Conservation (phyloP, 495 filamentous ascomycete genomes). For the Venustampulla echinocandica region DNA sequence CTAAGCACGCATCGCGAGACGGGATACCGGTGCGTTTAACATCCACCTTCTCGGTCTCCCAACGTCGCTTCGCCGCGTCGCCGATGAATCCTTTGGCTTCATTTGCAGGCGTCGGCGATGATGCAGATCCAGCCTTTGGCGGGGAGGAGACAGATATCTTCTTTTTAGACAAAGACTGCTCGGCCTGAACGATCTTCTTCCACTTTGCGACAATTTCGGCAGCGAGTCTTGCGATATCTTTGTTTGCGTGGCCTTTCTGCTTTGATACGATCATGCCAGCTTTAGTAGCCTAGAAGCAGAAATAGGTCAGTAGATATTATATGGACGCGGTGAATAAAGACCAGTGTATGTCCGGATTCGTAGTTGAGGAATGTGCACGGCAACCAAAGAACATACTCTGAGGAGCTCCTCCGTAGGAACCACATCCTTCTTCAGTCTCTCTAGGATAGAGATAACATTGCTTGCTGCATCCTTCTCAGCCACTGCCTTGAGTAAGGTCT, state of each 20-base stretch:
- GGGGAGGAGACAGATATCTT: constrained; percentile 31
- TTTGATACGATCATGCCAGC: constrained; percentile 85
- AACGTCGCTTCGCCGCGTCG: constrained; percentile 66
- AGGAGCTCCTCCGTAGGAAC: constrained; percentile 81
- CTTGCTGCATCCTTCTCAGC: constrained; percentile 54
- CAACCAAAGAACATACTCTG: constrained; percentile 42
- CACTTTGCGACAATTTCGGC: constrained; percentile 79
- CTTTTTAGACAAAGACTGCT: constrained; percentile 44
- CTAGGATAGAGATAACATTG: constrained; percentile 59
- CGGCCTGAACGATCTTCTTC: constrained; percentile 66
- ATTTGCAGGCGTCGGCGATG: constrained; percentile 31
- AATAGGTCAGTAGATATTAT: constrained; percentile 3
- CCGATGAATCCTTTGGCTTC: constrained; percentile 55
- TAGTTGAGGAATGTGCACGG: constrained; percentile 3
- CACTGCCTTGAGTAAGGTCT: constrained; percentile 70
- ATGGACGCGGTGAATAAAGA: not conserved
- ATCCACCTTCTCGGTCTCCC: constrained; percentile 71
- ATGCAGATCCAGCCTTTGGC: constrained; percentile 24
- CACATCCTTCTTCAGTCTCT: constrained; percentile 67
- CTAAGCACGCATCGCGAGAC: constrained; percentile 70
- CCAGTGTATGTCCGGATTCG: not conserved
- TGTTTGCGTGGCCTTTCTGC: constrained; percentile 63
- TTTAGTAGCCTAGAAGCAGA: constrained; percentile 62
- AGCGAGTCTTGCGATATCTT: constrained; percentile 65
- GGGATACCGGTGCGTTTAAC: constrained; percentile 58